phyloP scores from a whole-genome alignment of 1,139 yeast genomes.

The Sugiyamaella xylanicola region DNA sequence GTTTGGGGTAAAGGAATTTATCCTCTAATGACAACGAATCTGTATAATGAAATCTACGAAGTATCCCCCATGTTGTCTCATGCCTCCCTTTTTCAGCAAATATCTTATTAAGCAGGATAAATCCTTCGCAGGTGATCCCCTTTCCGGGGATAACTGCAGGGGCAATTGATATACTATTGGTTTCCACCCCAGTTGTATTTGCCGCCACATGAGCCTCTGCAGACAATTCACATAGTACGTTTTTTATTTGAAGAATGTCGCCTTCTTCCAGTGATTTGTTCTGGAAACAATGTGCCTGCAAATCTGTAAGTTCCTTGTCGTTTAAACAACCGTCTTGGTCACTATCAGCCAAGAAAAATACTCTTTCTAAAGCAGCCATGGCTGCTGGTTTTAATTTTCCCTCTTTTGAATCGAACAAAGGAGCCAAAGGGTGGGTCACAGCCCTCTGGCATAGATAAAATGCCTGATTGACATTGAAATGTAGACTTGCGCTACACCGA shows the following conservation, averaged over 20 bases:
- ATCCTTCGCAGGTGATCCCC: constrained; percentile 76
- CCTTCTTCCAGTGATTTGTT: constrained; percentile 56
- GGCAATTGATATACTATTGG: constrained; percentile 31
- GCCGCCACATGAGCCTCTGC: constrained; percentile 10
- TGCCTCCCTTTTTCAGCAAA: constrained; percentile 92
- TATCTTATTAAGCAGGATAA: constrained; percentile 70
- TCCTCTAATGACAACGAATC: constrained; percentile 86
- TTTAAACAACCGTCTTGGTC: constrained; percentile 86
- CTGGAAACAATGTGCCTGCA: constrained; percentile 73
- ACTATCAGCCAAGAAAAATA: constrained; percentile 80
- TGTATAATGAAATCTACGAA: constrained; percentile 85
- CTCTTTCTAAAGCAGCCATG: constrained; percentile 70
- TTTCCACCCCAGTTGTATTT: background rate
- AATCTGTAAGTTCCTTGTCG: constrained; percentile 64
- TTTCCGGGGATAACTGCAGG: constrained; percentile 35
- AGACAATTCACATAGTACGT: constrained; percentile 35
- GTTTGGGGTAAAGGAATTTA: constrained; percentile 67
- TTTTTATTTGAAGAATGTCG: constrained; percentile 55
- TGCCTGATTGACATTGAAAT: constrained; percentile 80
- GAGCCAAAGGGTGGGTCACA: constrained; percentile 90
- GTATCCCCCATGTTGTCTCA: constrained; percentile 94
- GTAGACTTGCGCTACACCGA: constrained; percentile 78
- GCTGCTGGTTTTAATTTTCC: constrained; percentile 80
- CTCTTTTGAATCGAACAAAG: constrained; percentile 88
- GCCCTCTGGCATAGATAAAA: constrained; percentile 92